Conservation (phyloP, 208 protist species). For the Leishmania gerbilli region DNA sequence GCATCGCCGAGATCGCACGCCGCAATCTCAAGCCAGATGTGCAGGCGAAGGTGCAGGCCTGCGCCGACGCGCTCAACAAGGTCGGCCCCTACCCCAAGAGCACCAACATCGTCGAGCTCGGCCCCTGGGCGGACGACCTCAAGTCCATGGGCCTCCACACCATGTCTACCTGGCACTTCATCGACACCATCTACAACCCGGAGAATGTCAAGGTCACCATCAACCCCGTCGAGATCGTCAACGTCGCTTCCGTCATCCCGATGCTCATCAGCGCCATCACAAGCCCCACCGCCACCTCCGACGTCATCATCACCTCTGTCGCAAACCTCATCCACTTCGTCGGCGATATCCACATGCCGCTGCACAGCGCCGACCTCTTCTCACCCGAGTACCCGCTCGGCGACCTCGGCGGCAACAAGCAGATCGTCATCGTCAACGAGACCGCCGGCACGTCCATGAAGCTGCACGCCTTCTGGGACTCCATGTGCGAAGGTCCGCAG, state of each 20-base stretch:
- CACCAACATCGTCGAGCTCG: constrained; percentile 43
- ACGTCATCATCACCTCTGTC: constrained; percentile 19
- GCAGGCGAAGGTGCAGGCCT: constrained; percentile 22
- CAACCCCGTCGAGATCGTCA: constrained; percentile 27
- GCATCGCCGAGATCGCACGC: constrained; percentile 53
- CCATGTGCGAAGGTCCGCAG: constrained; percentile 43
- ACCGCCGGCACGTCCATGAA: constrained; percentile 23
- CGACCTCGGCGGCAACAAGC: constrained; percentile 53
- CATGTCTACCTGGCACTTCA: constrained; percentile 62
- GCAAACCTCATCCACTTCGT: constrained; percentile 62
- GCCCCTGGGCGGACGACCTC: constrained; percentile 62
- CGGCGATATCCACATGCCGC: constrained; percentile 37
- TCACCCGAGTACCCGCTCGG: constrained; percentile 40
- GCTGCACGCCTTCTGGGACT: constrained; percentile 67
- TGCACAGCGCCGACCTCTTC: constrained; percentile 41
- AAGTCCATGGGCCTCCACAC: constrained; percentile 35
- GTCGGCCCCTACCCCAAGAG: constrained; percentile 38
- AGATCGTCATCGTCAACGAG: constrained; percentile 30
- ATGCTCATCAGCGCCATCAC: constrained; percentile 33
- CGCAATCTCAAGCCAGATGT: constrained; percentile 34
- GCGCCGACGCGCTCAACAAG: constrained; percentile 27
- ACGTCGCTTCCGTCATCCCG: constrained; percentile 41
- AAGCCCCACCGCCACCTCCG: constrained; percentile 9
- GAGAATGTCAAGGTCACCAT: constrained; percentile 31
- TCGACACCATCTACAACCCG: constrained; percentile 48